Percentiles rank a stretch among this genome's conserved stretches.
These are phyloP conservation scores for Colletotrichum orchidophilum DNA, from an alignment of 2,329 filamentous ascomycete species.

Conservation along the genomic window DNA sequence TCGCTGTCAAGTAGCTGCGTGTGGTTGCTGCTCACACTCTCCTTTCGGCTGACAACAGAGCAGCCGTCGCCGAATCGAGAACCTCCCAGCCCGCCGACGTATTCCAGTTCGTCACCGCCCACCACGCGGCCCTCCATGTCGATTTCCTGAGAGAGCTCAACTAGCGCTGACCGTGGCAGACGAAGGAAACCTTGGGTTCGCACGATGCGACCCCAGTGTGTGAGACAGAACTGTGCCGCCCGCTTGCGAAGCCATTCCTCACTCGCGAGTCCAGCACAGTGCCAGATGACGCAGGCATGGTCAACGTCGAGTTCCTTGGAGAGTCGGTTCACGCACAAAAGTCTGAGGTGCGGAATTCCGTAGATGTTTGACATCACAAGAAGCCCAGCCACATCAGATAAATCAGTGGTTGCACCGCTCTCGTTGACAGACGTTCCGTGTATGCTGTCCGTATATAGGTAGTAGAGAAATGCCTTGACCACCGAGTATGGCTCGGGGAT, in stretches of 20 bases:
- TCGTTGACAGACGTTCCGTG: slow-evolving; percentile 59
- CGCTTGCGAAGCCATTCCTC: slow-evolving; percentile 95
- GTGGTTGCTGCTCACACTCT: slow-evolving; percentile 68
- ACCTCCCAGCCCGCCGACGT: slow-evolving; percentile 59
- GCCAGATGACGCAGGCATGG: slow-evolving; percentile 95
- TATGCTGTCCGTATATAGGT: slow-evolving; percentile 96
- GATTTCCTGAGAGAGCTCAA: slow-evolving; percentile 93
- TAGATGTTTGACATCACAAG: slow-evolving; percentile 98
- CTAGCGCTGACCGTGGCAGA: slow-evolving; percentile 80
- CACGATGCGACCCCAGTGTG: slow-evolving; percentile 94
- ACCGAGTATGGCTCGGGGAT: slow-evolving; percentile 96
- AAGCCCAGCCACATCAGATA: slow-evolving; percentile 90
- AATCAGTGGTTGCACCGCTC: slow-evolving; percentile 77
- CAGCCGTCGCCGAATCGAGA: slow-evolving; percentile 55
- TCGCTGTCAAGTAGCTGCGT: slow-evolving; percentile 67
- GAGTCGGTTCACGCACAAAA: slow-evolving; percentile 90
- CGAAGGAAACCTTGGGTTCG: slow-evolving; percentile 87
- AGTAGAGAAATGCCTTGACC: slow-evolving; percentile 94
- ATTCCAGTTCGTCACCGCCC: slow-evolving; percentile 83
- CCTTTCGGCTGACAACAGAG: slow-evolving; percentile 58
- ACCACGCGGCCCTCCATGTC: slow-evolving; percentile 93
- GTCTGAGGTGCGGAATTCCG: slow-evolving; percentile 91
- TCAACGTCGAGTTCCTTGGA: slow-evolving; percentile 92
- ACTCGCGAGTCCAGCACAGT: slow-evolving; percentile 87
- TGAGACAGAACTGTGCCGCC: slow-evolving; percentile 87